phyloP scores from a whole-genome alignment of 2,329 filamentous ascomycete species.

The Aspergillus sp. region DNA sequence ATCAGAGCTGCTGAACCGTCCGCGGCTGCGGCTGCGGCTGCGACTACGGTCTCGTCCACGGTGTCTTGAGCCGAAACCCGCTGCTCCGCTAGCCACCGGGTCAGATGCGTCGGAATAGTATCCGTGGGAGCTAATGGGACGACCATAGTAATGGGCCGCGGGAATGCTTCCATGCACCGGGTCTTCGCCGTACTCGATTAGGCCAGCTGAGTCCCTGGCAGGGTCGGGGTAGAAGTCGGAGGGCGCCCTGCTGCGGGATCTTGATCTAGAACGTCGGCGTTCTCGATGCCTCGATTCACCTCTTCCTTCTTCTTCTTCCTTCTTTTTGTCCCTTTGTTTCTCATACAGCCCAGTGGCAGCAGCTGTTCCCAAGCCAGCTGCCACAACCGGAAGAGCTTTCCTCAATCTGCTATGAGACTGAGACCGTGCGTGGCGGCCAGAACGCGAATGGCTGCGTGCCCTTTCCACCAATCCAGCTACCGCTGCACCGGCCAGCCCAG shows the following conservation, averaged over 20 bases:
- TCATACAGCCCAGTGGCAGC: constrained; percentile 63
- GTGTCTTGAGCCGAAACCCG: constrained; percentile 26
- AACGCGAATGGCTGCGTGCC: constrained; percentile 58
- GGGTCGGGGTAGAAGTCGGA: constrained; percentile 43
- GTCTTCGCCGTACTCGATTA: constrained; percentile 65
- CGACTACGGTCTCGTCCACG: constrained; percentile 49
- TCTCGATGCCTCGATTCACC: constrained; percentile 30
- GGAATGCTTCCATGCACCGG: constrained; percentile 59
- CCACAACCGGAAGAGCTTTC: constrained; percentile 59
- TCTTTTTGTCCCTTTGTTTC: constrained; percentile 61
- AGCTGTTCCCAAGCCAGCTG: constrained; percentile 61
- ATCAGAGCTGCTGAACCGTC: constrained; percentile 35
- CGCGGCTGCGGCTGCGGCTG: constrained; percentile 44
- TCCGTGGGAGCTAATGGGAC: constrained; percentile 36
- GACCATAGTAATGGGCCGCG: constrained; percentile 47
- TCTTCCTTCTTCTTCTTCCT: constrained; percentile 47
- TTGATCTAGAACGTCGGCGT: constrained; percentile 47
- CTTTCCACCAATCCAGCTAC: constrained; percentile 61
- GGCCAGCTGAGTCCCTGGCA: constrained; percentile 45
- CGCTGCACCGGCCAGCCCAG: constrained; percentile 62
- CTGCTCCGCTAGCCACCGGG: constrained; percentile 36
- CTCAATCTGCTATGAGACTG: constrained; percentile 57
- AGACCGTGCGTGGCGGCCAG: constrained; percentile 48
- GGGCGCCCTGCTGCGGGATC: constrained; percentile 45
- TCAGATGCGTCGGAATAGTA: constrained; percentile 45